phyloP scores from a whole-genome alignment of 208 protist species.

The Trypanosoma scelopori region DNA sequence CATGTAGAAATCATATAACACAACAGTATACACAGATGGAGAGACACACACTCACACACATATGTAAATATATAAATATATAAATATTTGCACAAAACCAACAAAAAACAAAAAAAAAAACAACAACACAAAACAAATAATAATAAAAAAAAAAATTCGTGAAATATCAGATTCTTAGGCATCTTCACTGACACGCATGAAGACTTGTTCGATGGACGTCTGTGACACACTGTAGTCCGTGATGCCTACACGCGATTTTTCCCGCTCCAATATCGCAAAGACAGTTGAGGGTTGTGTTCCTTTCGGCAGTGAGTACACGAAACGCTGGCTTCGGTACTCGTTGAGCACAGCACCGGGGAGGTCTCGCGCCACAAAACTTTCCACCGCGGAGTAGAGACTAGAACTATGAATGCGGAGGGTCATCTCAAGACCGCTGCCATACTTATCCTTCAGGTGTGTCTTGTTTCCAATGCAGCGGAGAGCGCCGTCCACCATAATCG shows the following conservation, averaged over 20 bases:
- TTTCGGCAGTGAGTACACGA: slow-evolving; percentile 46
- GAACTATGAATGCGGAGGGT: slow-evolving; percentile 23
- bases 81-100: too few species aligned
- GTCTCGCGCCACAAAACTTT: slow-evolving; percentile 38
- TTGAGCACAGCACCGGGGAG: slow-evolving; percentile 35
- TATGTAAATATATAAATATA: too few species aligned
- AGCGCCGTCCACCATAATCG: slow-evolving; percentile 88
- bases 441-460: slow-evolving; percentile 87
- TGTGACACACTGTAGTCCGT: slow-evolving; percentile 77
- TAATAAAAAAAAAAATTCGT: too few species aligned
- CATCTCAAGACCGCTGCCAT: slow-evolving; percentile 70
- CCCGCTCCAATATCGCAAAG: slow-evolving; percentile 49
- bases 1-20: too few species aligned
- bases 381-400: slow-evolving; percentile 1
- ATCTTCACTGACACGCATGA: slow-evolving; percentile 74
- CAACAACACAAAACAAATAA: too few species aligned
- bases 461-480: slow-evolving; percentile 89
- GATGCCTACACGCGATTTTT: slow-evolving; percentile 40
- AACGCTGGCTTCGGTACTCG: slow-evolving; percentile 38
- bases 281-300: slow-evolving; percentile 35
- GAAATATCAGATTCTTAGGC: slow-evolving; percentile 2
- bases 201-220: slow-evolving; percentile 87
- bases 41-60: too few species aligned
- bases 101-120: too few species aligned
- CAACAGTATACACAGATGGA: too few species aligned